Evolutionary conservation across 2,329 filamentous ascomycete genomes (phyloP).

Genomic region (Aureobasidium sp.): DNA sequence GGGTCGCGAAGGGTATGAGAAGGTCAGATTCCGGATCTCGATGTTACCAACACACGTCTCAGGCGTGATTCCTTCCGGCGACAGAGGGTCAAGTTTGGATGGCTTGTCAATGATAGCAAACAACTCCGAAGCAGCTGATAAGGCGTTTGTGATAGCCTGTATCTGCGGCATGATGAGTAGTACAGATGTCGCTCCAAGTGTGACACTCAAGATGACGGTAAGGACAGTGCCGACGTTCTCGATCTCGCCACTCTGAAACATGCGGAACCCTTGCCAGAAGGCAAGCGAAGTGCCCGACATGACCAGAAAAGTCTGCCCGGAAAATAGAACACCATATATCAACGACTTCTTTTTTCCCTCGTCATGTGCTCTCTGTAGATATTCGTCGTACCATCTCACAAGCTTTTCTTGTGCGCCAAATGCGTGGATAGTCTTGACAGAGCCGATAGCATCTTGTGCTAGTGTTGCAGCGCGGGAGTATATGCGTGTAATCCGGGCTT

Average conservation of each 20-base stretch:
- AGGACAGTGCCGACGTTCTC: background rate
- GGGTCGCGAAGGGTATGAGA: constrained; percentile 94
- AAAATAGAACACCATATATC: constrained; percentile 1
- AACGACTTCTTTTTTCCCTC: background rate
- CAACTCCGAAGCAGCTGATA: constrained; percentile 46
- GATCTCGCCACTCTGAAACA: constrained; percentile 4
- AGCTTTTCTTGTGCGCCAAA: constrained; percentile 54
- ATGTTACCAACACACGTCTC: constrained; percentile 52
- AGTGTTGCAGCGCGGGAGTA: constrained; percentile 51
- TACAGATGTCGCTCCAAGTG: constrained; percentile 43
- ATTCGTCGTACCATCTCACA: constrained; percentile 46
- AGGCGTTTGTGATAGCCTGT: constrained; percentile 46
- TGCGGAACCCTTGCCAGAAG: constrained; percentile 9
- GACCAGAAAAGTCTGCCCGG: background rate
- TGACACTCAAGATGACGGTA: constrained; percentile 27
- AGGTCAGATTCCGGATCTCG: constrained; percentile 64
- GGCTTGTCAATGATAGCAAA: constrained; percentile 46
- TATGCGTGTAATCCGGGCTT: constrained; percentile 29
- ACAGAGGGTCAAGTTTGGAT: constrained; percentile 44
- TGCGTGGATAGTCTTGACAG: constrained; percentile 55
- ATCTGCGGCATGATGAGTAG: constrained; percentile 45
- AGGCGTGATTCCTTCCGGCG: constrained; percentile 29
- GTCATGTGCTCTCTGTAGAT: constrained; percentile 46
- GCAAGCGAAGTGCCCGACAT: constrained; percentile 16
- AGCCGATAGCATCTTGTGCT: constrained; percentile 57